Base-by-base conservation (phyloP, 176 grass and related monocot genomes). In the Carex littledalei region DNA sequence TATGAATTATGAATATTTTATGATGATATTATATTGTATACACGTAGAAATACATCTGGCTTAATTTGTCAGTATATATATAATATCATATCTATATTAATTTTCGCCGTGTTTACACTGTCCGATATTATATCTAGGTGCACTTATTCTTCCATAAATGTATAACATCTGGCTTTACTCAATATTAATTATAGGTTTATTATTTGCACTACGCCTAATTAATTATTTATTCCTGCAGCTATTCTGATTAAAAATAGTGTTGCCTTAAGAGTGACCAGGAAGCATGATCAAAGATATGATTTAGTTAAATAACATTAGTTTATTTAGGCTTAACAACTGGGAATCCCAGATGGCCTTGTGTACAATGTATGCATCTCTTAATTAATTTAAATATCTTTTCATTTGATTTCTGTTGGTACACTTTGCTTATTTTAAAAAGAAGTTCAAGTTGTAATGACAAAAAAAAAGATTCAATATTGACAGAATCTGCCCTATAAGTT, bases 311-410 rank as follows among this genome's bases (percentile, higher is more conserved):
- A 50, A 74, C 8, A 50, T 6, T 6, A 72, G 15, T 73, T 17
- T 67, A 37, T 75, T 75, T 41, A 75, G n/a, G 67, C 20, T 24
- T 6, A 75, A 75, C 71, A 75, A 75, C 45, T 75, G 71, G 20
- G 52, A 75, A 26, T 5, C 41, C 8, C 34, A 71, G 13, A 2
- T 35, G 67, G 18, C 39, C 3, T 73, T 7, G 34, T 41, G 34
- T 41, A 69, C 2, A 67, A 17, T 37, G 13, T 18, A 18, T 49
- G 68, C 73, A 78, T 54, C 49, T 29, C n/a, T 78, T 56, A 31
- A 8, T 78, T 32, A 56, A 53, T n/a, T 37, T 45, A 45, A 72
- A 20, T 43, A 10, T 77, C 4, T 54, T 74, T 75, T 53, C 60
- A 53, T 52, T 11, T 78, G n/a, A 31, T 78, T 78, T 56, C 21